A percentile compares a stretch with the other conserved stretches of the same genome.
Evolutionary conservation across 225 moss, liverwort and hornwort species (phyloP).

Genomic region (Takakia lepidozioides): DNA sequence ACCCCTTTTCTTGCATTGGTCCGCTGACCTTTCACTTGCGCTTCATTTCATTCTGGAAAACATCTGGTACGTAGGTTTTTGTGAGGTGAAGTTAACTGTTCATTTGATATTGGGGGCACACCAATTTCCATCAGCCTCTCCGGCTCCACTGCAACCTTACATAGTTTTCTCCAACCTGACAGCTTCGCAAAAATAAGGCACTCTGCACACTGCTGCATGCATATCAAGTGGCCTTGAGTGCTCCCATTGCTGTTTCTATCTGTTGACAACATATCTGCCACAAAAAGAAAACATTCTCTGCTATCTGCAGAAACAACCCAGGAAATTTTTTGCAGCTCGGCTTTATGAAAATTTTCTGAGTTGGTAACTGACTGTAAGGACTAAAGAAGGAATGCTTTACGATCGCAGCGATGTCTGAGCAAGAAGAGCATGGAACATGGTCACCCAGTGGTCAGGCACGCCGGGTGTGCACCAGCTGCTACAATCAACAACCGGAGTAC

Average conservation of each 20-base stretch:
- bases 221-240: neutral
- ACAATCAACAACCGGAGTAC: neutral
- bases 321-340: too few relatives aligned
- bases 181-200: neutral
- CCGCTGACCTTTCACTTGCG: too few relatives aligned
- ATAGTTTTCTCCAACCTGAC: neutral
- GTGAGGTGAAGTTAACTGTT: too few relatives aligned
- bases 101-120: too few relatives aligned
- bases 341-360: too few relatives aligned
- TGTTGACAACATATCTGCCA: neutral
- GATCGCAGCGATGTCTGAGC: constrained; percentile 2
- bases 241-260: neutral
- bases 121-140: neutral
- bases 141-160: neutral
- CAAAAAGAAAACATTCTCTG: neutral
- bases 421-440: constrained; percentile 5
- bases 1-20: too few relatives aligned
- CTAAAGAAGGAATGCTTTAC: neutral
- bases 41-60: too few relatives aligned
- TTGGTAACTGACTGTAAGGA: too few relatives aligned
- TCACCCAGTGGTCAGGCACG: constrained; percentile 7
- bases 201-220: neutral
- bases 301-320: too few relatives aligned
- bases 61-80: neutral
- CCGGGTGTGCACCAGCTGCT: constrained; percentile 6